These are phyloP conservation scores for Zygotorulaspora mrakii DNA, from an alignment of 1,139 yeast species.

Conservation along the genomic window DNA sequence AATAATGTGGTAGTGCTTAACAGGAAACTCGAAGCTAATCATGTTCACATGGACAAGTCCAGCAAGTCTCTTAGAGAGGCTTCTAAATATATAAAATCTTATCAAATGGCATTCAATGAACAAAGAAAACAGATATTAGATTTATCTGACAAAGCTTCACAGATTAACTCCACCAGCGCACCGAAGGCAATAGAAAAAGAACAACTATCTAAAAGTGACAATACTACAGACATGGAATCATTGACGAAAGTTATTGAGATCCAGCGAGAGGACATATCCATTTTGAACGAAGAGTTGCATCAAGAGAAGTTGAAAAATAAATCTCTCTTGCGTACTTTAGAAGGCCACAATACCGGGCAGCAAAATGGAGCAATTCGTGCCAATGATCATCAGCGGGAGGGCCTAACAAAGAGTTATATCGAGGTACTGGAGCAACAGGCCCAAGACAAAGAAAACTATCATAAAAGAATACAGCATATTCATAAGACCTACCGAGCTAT, in stretches of 20 bases:
- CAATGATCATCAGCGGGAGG: background rate
- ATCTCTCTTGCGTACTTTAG: slow-evolving; percentile 5
- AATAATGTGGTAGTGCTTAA: background rate
- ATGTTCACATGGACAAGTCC: slow-evolving; percentile 4
- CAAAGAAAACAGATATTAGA: slow-evolving; percentile 5
- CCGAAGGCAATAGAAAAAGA: background rate
- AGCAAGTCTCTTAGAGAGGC: slow-evolving; percentile 6
- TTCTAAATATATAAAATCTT: background rate
- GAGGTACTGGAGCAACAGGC: slow-evolving; percentile 4
- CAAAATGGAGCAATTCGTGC: background rate
- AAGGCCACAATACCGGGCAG: slow-evolving; percentile 5
- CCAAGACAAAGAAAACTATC: slow-evolving; percentile 3
- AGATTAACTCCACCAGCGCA: background rate
- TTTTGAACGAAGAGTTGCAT: slow-evolving; percentile 7
- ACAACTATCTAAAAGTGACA: background rate
- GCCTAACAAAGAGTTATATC: slow-evolving; percentile 3
- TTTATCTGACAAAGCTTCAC: slow-evolving; percentile 1
- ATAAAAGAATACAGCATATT: slow-evolving; percentile 2
- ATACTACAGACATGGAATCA: slow-evolving; percentile 4
- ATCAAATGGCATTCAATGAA: slow-evolving; percentile 1
- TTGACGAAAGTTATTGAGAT: slow-evolving; percentile 6
- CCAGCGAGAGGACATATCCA: slow-evolving; percentile 8
- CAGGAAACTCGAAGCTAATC: slow-evolving; percentile 8
- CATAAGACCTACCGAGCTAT: slow-evolving; percentile 3
- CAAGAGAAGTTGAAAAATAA: slow-evolving; percentile 11